These are phyloP conservation scores for Cryphonectria parasitica DNA, from an alignment of 2,329 filamentous ascomycete genomes.

Conservation along the genomic window DNA sequence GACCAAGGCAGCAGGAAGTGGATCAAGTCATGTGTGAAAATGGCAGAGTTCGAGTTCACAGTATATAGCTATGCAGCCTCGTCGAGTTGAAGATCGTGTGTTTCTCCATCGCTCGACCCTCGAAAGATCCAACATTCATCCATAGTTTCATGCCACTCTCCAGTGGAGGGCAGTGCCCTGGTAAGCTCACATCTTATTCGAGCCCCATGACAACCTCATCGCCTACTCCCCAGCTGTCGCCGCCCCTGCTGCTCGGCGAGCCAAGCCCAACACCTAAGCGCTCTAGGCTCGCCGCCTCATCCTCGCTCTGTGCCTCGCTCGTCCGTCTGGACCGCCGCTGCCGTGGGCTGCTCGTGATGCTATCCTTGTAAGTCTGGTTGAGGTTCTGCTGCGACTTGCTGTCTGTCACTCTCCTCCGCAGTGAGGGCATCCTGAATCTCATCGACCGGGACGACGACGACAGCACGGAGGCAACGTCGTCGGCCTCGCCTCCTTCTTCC, in stretches of 20 bases:
- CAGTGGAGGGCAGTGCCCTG: neutral
- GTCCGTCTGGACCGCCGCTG: conserved; percentile 41
- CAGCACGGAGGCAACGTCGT: conserved; percentile 51
- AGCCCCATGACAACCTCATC: conserved; percentile 85
- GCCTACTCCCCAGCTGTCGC: conserved; percentile 73
- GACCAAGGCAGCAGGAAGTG: neutral
- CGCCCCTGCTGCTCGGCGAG: neutral
- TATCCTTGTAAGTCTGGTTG: conserved; percentile 8
- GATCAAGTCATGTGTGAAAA: neutral
- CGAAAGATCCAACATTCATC: neutral
- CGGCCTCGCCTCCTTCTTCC: conserved; percentile 31
- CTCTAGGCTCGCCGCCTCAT: conserved; percentile 49
- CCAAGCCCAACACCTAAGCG: conserved; percentile 37
- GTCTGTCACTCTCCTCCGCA: conserved; percentile 47
- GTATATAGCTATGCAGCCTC: neutral
- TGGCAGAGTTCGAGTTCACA: neutral
- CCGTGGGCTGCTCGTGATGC: conserved; percentile 24
- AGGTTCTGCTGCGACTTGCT: conserved; percentile 27
- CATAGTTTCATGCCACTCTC: too few species aligned
- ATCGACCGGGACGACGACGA: conserved; percentile 52
- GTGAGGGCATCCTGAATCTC: conserved; percentile 46
- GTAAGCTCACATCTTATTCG: conserved; percentile 54
- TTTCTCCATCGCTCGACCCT: neutral
- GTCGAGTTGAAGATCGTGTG: neutral
- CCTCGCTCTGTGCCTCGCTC: conserved; percentile 49